These are phyloP conservation scores for Clarkia xantiana DNA, from an alignment of 345 rosid genomes.

Conservation along the genomic window DNA sequence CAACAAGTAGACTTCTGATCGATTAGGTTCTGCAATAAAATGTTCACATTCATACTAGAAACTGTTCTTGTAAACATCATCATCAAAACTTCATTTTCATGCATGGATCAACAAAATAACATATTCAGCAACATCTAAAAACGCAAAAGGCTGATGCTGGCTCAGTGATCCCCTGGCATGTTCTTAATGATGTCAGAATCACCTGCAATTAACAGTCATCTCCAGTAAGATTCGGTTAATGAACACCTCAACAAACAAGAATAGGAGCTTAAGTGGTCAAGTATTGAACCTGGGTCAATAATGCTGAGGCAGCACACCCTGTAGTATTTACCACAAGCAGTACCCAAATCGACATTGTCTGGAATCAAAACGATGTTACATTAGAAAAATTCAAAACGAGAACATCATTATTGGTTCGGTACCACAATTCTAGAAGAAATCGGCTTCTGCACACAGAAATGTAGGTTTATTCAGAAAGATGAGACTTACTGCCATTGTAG, in stretches of 20 bases:
- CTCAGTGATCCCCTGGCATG: constrained; percentile 20
- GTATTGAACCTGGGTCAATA: constrained; percentile 18
- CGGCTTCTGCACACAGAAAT: neutral
- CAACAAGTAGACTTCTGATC: too few relatives aligned
- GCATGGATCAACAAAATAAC: too few relatives aligned
- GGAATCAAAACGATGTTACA: neutral
- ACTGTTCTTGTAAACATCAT: too few relatives aligned
- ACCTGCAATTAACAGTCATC: constrained; percentile 12
- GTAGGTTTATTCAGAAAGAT: neutral
- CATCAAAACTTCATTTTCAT: too few relatives aligned
- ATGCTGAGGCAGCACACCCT: constrained; percentile 32
- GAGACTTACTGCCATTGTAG: constrained; percentile 30
- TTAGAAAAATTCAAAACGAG: neutral
- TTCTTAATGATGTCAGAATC: constrained; percentile 36
- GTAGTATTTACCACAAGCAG: constrained; percentile 19
- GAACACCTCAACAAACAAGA: neutral
- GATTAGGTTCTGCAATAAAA: too few relatives aligned
- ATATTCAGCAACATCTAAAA: too few relatives aligned
- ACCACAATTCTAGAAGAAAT: too few relatives aligned
- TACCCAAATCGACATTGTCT: constrained; percentile 31
- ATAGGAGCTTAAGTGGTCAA: neutral
- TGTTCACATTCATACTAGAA: too few relatives aligned
- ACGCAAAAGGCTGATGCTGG: neutral
- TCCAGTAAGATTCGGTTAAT: too few relatives aligned
- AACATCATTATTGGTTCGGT: too few relatives aligned